Percentiles rank a stretch among this genome's conserved stretches.
Evolutionary conservation across 495 filamentous ascomycete genomes (phyloP).

Genomic region (Penicillium atrosanguineum): DNA sequence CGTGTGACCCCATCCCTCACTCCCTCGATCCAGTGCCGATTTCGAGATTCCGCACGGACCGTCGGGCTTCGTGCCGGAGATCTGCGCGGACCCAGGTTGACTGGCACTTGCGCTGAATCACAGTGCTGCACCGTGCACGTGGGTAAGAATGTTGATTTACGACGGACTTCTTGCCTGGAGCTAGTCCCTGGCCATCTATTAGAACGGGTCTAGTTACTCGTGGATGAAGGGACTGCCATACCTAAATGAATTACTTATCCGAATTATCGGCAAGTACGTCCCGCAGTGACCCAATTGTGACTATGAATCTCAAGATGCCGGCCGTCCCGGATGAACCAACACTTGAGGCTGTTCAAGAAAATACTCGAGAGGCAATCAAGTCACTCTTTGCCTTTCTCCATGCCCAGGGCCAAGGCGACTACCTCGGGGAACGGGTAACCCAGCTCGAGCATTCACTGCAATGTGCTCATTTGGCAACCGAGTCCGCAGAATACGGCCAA

Average conservation of each 20-base stretch:
- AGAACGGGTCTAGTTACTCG: no score
- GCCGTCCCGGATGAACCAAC: background rate
- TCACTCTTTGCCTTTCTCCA: constrained; percentile 23
- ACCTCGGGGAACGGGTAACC: constrained; percentile 38
- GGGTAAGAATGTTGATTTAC: no score
- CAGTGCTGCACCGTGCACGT: no score
- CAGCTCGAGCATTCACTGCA: constrained; percentile 47
- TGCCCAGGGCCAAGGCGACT: constrained; percentile 26
- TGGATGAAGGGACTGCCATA: no score
- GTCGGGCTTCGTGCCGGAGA: constrained; percentile 19
- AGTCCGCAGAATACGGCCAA: constrained; percentile 16
- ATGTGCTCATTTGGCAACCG: constrained; percentile 34
- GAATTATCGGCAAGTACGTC: background rate
- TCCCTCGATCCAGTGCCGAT: constrained; percentile 6
- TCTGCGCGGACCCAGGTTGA: background rate
- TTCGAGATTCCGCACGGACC: constrained; percentile 6
- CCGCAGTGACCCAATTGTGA: background rate
- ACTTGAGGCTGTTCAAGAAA: constrained; percentile 6
- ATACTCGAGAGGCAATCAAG: constrained; percentile 17
- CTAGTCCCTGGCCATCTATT: no score
- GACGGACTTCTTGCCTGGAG: no score
- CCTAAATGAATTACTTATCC: no score
- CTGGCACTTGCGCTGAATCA: background rate
- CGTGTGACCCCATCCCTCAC: background rate
- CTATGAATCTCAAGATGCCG: constrained; percentile 15